Evolutionary conservation across 495 filamentous ascomycete species (phyloP).

Genomic region (Paragyromitra xinjiangensis): DNA sequence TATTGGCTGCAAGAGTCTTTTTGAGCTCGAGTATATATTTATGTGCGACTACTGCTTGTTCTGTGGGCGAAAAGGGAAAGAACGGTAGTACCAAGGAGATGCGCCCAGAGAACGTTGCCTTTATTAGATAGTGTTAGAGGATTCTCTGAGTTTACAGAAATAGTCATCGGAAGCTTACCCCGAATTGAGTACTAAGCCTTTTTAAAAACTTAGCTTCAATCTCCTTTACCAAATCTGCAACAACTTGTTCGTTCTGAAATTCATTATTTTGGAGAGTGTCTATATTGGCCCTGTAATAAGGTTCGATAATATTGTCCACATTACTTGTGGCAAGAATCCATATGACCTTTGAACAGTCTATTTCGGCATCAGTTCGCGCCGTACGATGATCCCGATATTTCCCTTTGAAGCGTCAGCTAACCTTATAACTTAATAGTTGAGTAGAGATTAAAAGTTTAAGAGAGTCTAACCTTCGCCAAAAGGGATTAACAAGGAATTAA

Average conservation of each 20-base stretch:
- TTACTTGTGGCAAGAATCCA: constrained; percentile 68
- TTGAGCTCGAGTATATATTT: constrained; percentile 62
- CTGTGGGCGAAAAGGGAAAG: constrained; percentile 61
- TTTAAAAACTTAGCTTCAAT: constrained; percentile 57
- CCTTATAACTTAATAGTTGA: neutral
- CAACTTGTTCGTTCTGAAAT: constrained; percentile 31
- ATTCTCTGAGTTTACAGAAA: neutral
- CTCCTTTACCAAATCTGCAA: constrained; percentile 50
- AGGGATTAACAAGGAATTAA: constrained; percentile 60
- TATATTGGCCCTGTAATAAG: constrained; percentile 57
- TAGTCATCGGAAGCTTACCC: constrained; percentile 8
- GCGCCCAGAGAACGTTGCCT: constrained; percentile 60
- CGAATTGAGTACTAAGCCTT: constrained; percentile 35
- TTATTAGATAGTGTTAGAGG: constrained; percentile 6
- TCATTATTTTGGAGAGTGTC: constrained; percentile 52
- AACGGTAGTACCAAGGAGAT: constrained; percentile 63
- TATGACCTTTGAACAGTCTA: constrained; percentile 66
- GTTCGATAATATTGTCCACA: constrained; percentile 60
- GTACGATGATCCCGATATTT: constrained; percentile 63
- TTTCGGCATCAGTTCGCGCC: constrained; percentile 44
- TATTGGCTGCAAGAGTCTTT: constrained; percentile 52
- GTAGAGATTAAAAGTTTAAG: constrained; percentile 36
- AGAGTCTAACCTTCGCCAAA: constrained; percentile 61
- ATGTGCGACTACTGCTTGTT: constrained; percentile 62
- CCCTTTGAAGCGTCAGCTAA: constrained; percentile 48